Conservation (phyloP, 352 stramenopile species). For the Pythium coloratum region DNA sequence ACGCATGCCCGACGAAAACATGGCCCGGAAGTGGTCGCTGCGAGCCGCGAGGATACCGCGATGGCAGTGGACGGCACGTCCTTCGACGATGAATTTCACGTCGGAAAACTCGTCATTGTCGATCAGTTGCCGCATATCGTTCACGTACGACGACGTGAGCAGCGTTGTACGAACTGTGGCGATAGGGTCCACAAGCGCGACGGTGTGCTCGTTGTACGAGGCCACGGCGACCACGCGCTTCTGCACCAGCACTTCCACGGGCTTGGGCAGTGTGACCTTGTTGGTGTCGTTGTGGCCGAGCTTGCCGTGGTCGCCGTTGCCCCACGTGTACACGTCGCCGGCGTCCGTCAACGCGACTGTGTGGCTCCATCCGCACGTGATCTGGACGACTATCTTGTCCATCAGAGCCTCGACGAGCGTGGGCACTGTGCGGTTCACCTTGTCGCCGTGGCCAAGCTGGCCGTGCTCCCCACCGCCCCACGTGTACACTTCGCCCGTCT, state of each 20-base stretch:
- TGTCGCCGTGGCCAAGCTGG: conserved; percentile 96
- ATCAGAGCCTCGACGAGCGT: conserved; percentile 90
- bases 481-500: conserved; percentile 85
- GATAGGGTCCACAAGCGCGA: conserved; percentile 88
- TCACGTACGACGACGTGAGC: conserved; percentile 82
- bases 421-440: conserved; percentile 94
- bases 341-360: conserved; percentile 92
- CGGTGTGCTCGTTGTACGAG: conserved; percentile 98
- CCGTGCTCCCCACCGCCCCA: conserved; percentile 92
- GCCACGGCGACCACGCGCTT: conserved; percentile 95
- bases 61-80: conserved; percentile 80
- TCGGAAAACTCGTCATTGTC: conserved; percentile 90
- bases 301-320: conserved; percentile 93
- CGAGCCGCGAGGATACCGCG: conserved; percentile 91
- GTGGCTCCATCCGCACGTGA: conserved; percentile 96
- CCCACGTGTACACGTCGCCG: conserved; percentile 94
- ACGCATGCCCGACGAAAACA: conserved; percentile 95
- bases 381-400: conserved; percentile 90
- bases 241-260: conserved; percentile 89
- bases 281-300: conserved; percentile 93
- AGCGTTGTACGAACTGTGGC: conserved; percentile 74
- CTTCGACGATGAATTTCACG: conserved; percentile 88
- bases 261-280: conserved; percentile 94
- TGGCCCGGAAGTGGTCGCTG: conserved; percentile 93
- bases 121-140: conserved; percentile 92